Evolutionary conservation across 257 asterid species (phyloP), one percentile per base, ranked within the genome.

Genomic region (Rauvolfia tetraphylla): DNA sequence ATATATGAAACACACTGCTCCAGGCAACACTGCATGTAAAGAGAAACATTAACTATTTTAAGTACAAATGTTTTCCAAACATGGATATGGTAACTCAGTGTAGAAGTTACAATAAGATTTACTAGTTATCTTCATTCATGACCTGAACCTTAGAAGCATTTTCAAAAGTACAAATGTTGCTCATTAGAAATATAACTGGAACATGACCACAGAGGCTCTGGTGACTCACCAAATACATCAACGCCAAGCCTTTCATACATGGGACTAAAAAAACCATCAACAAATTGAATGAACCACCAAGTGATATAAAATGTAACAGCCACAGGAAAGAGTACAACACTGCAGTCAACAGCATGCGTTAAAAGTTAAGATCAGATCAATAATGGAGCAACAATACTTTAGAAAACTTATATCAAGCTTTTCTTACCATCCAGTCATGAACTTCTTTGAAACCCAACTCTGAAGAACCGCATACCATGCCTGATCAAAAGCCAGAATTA

Each of bases 351-450:
- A 68, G 57, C 33, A 81, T 71, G 76, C 75, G 69, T 34, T 27
- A 42, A 75, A 65, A 59, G 56, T 75, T 23, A 38, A 34, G 58
- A 75, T 46, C 29, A 66, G 71, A 75, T 59, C 23, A 72, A 33
- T 49, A 72, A 58, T 34, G 33, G 18, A 15, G 15, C 22, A 39
- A 33, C 33, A 76, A 59, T 38, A n/a, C 13, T 22, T 18, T 8
- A 31, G 18, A 39, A 33, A 72, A 17, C 46, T n/a, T 5, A 68
- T 51, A 79, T 23, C 77, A 78, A 84, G 69, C 44, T 65, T 29
- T n/a, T n/a, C 14, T 84, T 87, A 95, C 98, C 97, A 92, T 90
- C 99, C 99, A 75, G 98, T 95, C 99, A 95, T 95, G 88, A 95
- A 95, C 96, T 95, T 95, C 91, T 84, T 91, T 11, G 99, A 95